phyloP scores from a whole-genome alignment of 2,329 filamentous ascomycete genomes.

The Ciborinia camelliae region DNA sequence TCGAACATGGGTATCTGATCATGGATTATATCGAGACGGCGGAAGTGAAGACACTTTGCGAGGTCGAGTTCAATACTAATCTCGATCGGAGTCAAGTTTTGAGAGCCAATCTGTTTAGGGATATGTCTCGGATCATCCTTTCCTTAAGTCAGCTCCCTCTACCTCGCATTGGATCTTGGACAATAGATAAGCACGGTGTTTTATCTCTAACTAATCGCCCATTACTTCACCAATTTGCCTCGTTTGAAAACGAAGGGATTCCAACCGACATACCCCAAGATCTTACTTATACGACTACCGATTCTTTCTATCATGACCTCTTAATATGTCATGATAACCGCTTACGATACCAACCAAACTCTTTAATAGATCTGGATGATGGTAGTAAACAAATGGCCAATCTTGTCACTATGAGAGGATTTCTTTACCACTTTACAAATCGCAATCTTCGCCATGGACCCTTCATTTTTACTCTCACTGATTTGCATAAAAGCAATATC shows the following conservation, averaged over 20 bases:
- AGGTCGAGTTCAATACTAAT: too few relatives aligned
- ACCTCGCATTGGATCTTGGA: constrained; percentile 5
- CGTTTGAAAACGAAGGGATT: constrained; percentile 40
- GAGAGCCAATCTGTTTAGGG: constrained; percentile 7
- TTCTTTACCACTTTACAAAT: constrained; percentile 28
- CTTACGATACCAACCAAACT: constrained; percentile 39
- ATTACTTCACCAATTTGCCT: constrained; percentile 35
- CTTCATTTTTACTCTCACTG: constrained; percentile 39
- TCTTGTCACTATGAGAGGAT: constrained; percentile 35
- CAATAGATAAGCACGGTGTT: constrained; percentile 24
- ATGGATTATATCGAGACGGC: constrained; percentile 5
- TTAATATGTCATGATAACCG: constrained; percentile 39
- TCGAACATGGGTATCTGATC: constrained; percentile 27
- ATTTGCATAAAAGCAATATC: constrained; percentile 42
- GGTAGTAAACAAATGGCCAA: constrained; percentile 36
- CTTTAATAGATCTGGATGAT: constrained; percentile 34
- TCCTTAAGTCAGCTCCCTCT: constrained; percentile 6
- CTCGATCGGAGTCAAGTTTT: too few relatives aligned
- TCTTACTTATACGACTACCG: constrained; percentile 35
- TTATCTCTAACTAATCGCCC: constrained; percentile 40
- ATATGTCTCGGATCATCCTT: constrained; percentile 13
- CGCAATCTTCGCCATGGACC: constrained; percentile 34
- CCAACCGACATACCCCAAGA: constrained; percentile 36
- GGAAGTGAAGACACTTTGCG: constrained; percentile 21
- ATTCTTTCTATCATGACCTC: constrained; percentile 37